phyloP scores from a whole-genome alignment of 75 land plant species.

The Pinus taeda region DNA sequence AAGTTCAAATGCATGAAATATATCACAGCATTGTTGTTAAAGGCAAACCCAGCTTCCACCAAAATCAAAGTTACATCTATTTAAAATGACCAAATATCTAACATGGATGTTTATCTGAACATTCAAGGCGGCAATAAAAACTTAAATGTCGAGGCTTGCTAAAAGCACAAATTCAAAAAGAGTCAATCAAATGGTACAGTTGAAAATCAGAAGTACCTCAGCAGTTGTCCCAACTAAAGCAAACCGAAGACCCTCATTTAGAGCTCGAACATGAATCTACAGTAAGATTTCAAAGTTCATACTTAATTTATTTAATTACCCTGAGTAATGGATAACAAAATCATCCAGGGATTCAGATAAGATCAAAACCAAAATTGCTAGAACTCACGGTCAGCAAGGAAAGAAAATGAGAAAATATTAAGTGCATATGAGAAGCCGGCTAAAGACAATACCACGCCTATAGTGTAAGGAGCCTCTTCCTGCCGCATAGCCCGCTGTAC shows the following conservation, averaged over 20 bases:
- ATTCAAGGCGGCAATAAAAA: neutral
- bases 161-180: neutral
- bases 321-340: neutral
- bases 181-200: no score
- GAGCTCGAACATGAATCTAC: constrained; percentile 63
- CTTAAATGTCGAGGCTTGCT: neutral
- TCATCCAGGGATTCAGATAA: neutral
- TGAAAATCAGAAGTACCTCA: constrained; percentile 47
- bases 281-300: neutral
- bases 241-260: constrained; percentile 36
- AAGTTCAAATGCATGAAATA: neutral
- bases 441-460: constrained; percentile 80
- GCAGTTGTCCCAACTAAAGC: constrained; percentile 89
- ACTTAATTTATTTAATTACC: neutral
- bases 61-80: neutral
- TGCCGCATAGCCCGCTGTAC: constrained; percentile 74
- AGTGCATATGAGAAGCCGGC: neutral
- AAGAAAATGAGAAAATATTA: neutral
- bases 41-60: neutral
- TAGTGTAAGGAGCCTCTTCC: constrained; percentile 62
- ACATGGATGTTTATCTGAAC: neutral
- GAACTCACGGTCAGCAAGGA: neutral
- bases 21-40: neutral
- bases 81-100: no score
- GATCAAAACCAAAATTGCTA: neutral